These are phyloP conservation scores for Hondaea fermentalgiana DNA, from an alignment of 108 stramenopile genomes.

Conservation along the genomic window DNA sequence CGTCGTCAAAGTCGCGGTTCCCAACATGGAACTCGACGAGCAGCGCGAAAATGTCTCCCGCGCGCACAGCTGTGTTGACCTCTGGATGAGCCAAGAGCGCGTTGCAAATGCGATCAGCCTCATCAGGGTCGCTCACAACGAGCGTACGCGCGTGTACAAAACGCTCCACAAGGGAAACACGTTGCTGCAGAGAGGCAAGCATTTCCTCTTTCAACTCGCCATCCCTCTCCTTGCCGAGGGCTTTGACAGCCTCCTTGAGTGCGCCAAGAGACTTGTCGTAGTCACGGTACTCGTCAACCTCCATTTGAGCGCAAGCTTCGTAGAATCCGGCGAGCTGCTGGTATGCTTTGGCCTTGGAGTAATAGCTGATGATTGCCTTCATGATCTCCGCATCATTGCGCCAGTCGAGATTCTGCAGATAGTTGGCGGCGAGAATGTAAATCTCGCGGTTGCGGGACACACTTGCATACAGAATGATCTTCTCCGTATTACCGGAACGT, in stretches of 20 bases:
- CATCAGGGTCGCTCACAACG: slow-evolving; percentile 19
- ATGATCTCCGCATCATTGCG: slow-evolving; percentile 44
- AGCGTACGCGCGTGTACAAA: slow-evolving; percentile 28
- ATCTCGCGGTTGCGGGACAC: slow-evolving; percentile 48
- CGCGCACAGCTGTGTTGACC: slow-evolving; percentile 43
- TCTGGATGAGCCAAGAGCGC: slow-evolving; percentile 28
- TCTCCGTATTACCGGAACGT: slow-evolving; percentile 55
- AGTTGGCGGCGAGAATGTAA: slow-evolving; percentile 63
- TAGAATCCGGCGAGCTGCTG: slow-evolving; percentile 53
- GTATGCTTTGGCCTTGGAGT: slow-evolving; percentile 57
- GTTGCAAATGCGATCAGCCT: slow-evolving; percentile 37
- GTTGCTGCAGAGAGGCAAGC: neutral
- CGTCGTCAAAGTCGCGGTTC: slow-evolving; percentile 13
- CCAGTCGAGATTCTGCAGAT: slow-evolving; percentile 58
- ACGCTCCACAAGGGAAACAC: neutral
- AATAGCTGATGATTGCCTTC: slow-evolving; percentile 57
- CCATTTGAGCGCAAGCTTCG: slow-evolving; percentile 57
- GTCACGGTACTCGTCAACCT: slow-evolving; percentile 57
- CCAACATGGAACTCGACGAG: slow-evolving; percentile 46
- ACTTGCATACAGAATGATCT: slow-evolving; percentile 56
- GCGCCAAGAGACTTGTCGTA: slow-evolving; percentile 58
- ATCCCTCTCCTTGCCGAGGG: slow-evolving; percentile 27
- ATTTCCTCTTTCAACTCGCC: neutral
- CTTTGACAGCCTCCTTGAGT: slow-evolving; percentile 51
- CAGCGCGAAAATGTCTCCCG: slow-evolving; percentile 57